Evolutionary conservation across 2,329 filamentous ascomycete genomes (phyloP), one percentile per base, ranked within the genome.

Genomic region (Clonostachys rosea): DNA sequence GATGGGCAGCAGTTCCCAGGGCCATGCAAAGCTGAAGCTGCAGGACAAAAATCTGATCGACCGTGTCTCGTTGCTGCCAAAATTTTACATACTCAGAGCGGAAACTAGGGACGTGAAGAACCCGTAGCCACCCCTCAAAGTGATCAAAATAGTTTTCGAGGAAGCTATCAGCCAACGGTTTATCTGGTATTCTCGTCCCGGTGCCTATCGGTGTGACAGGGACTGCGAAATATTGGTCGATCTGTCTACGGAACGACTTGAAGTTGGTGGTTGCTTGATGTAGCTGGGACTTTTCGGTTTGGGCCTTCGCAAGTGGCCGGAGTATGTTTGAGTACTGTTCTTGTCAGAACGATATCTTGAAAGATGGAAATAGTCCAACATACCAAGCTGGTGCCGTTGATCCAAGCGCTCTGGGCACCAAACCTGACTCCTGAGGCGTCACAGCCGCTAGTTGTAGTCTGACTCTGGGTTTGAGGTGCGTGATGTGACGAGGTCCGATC

Each of bases 81-180:
- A 50, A 49, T 3, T 5, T 14, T 4, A 54, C 44, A 50, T 71
- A 71, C 13, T 69, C 60, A 30, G 56, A 57, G 20, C 63, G 53
- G 44, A 73, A 71, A 1, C 59, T 67, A 2, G 69, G 68, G 14
- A 69, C 50, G 53, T 74, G 62, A 45, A 75, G 43, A 16, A 75
- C 59, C 6, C 70, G 65, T 51, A 66, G 65, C 11, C 66, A 64
- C 4, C 62, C 63, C 45, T 74, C 69, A 50, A 74, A 64, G 18
- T 65, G 63, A 47, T 71, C 57, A 35, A 76, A 52, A 56, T 71
- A 71, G 10, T 61, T 44, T 2, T 62, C 54, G 24, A 71, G 47
- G 3, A 71, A 50, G 43, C 61, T 52, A 39, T 69, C 64, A 0
- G 64, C 61, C 6, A 42, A 14, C 8, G 39, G 8, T 24, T 35